phyloP scores from a whole-genome alignment of 148 eudicot species.

The Chenopodium album region DNA sequence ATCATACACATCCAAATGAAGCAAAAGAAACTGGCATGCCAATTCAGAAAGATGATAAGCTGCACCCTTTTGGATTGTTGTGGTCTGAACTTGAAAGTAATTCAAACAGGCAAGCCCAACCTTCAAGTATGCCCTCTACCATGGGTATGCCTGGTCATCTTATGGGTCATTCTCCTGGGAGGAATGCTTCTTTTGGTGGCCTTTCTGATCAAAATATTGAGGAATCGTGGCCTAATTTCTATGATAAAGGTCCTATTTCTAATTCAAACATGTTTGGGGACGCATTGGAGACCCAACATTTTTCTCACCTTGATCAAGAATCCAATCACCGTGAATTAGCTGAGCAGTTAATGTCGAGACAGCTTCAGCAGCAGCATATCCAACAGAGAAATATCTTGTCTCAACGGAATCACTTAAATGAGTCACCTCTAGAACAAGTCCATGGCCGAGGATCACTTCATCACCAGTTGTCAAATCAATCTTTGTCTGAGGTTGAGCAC shows the following conservation, averaged over 20 bases:
- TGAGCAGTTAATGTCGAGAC: conserved; percentile 57
- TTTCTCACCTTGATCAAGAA: conserved; percentile 51
- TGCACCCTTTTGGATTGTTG: conserved; percentile 88
- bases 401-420: conserved; percentile 55
- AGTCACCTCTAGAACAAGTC: conserved; percentile 48
- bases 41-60: conserved; percentile 48
- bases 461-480: conserved; percentile 55
- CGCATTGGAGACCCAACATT: conserved; percentile 50
- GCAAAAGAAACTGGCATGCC: conserved; percentile 34
- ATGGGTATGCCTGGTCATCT: conserved; percentile 42
- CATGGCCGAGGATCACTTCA: conserved; percentile 46
- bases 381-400: conserved; percentile 56
- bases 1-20: conserved; percentile 41
- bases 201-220: conserved; percentile 41
- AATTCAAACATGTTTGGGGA: conserved; percentile 56
- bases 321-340: conserved; percentile 51
- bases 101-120: conserved; percentile 46
- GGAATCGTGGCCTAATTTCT: conserved; percentile 56
- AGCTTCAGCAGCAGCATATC: conserved; percentile 52
- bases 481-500: conserved; percentile 69
- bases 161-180: conserved; percentile 40
- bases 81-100: conserved; percentile 91
- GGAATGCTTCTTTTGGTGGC: conserved; percentile 42
- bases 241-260: conserved; percentile 43
- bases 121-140: conserved; percentile 37